These are phyloP conservation scores for Leucaena leucocephala DNA, from an alignment of 306 rosid species.

Conservation along the genomic window DNA sequence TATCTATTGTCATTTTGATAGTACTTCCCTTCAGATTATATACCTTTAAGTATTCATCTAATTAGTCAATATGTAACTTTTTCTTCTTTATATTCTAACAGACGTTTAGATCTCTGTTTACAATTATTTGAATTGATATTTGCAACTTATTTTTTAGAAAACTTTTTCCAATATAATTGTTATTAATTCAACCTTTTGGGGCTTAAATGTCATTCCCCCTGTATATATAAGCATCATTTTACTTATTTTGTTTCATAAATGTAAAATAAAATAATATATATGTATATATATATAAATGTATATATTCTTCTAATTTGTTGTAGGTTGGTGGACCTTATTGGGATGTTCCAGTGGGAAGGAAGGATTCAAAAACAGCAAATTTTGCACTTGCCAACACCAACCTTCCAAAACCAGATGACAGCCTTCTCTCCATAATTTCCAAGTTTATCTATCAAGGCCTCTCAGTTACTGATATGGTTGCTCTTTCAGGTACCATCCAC, in stretches of 20 bases:
- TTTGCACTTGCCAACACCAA: slow-evolving; percentile 62
- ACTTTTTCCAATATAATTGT: too few species aligned
- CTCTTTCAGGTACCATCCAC: slow-evolving; percentile 62
- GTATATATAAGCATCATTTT: too few species aligned
- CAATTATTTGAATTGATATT: too few species aligned
- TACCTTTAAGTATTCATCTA: too few species aligned
- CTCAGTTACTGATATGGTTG: slow-evolving; percentile 83
- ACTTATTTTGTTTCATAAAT: neutral
- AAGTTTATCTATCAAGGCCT: slow-evolving; percentile 87
- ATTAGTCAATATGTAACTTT: too few species aligned
- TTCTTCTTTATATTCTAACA: too few species aligned
- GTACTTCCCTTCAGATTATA: too few species aligned
- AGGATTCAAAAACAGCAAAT: slow-evolving; percentile 75
- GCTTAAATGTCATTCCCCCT: too few species aligned
- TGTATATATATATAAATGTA: too few species aligned
- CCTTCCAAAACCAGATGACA: slow-evolving; percentile 67
- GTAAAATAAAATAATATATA: neutral
- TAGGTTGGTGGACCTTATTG: slow-evolving; percentile 98
- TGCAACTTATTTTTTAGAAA: neutral
- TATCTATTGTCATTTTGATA: too few species aligned
- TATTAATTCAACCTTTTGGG: neutral
- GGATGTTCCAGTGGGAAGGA: slow-evolving; percentile 97
- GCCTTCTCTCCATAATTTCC: slow-evolving; percentile 60
- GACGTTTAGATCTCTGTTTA: neutral
- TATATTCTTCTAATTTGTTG: neutral